phyloP scores from a whole-genome alignment of 352 stramenopile genomes.

The Pythium aristosporum region DNA sequence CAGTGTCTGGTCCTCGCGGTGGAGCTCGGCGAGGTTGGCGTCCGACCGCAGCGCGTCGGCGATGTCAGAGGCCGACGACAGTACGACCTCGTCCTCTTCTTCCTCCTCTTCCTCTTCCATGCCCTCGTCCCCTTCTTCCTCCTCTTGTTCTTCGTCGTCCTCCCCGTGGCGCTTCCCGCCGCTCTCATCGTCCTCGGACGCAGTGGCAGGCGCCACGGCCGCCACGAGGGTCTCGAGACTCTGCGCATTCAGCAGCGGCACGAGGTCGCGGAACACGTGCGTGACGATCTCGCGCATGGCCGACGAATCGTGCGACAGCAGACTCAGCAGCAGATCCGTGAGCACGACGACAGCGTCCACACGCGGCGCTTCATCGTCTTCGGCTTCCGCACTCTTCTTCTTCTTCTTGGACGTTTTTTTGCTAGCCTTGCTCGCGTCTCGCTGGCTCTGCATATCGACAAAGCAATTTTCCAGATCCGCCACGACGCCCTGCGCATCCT shows the following conservation, averaged over 20 bases:
- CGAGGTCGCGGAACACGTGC: conserved; percentile 74
- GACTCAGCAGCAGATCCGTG: conserved; percentile 78
- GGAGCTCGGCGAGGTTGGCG: conserved; percentile 58
- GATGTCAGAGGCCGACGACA: conserved; percentile 59
- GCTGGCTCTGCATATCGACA: conserved; percentile 41
- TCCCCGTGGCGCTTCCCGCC: conserved; percentile 28
- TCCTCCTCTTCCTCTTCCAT: conserved; percentile 37
- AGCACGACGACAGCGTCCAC: conserved; percentile 72
- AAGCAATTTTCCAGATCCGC: conserved; percentile 76
- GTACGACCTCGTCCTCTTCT: conserved; percentile 57
- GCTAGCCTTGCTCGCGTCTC: conserved; percentile 33
- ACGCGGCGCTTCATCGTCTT: conserved; percentile 20
- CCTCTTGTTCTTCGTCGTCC: conserved; percentile 32
- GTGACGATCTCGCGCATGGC: conserved; percentile 83
- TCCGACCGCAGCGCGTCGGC: conserved; percentile 69
- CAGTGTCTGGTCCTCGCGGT: conserved; percentile 77
- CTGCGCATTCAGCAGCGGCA: conserved; percentile 55
- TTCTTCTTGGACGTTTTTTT: conserved; percentile 37
- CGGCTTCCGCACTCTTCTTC: conserved; percentile 18
- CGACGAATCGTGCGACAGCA: conserved; percentile 81
- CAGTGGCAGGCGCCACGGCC: conserved; percentile 46
- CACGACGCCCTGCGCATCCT: conserved; percentile 52
- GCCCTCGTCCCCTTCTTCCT: conserved; percentile 35
- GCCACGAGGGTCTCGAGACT: conserved; percentile 75
- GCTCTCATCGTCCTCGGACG: conserved; percentile 41